Evolutionary conservation across 1,284 basidiomycete genomes (phyloP), one percentile per base, ranked within the genome.

Genomic region (Anthracocystis setariae): DNA sequence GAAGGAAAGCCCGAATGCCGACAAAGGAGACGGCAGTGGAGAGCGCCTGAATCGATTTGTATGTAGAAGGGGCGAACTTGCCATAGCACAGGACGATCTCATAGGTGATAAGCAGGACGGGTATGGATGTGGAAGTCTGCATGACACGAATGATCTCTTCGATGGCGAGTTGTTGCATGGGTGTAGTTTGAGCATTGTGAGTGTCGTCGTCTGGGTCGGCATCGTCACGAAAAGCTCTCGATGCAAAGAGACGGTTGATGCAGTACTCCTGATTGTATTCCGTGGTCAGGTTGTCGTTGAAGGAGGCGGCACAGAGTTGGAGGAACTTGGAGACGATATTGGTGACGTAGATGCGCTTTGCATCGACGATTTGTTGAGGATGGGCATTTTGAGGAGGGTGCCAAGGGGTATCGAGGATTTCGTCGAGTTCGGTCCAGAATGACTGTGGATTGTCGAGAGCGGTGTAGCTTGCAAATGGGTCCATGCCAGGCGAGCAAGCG

Each of bases 101-200:
- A 83, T 92, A 93, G 29, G 90, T 86, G 54, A 96, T 90, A 76
- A 92, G 89, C 65, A 92, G 89, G 15, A 87, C 86, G 77, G 94
- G 93, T 1, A 93, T 93, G 78, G 95, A 89, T n/a, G 92, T 94
- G 17, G 62, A 67, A 1, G 67, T 65, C 46, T 75, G 63, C 57
- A 75, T 64, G 46, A 76, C 58, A 15, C 58, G 58, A 25, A 71
- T 62, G n/a, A 52, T 68, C 32, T 68, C 60, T 42, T 73, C 74
- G 0, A 63, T 65, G 0, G 72, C 64, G 20, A 70, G 21, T 42
- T 69, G 73, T 17, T 64, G 62, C 70, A 67, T 68, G 38, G 59
- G 43, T n/a, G 64, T 39, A n/a, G 53, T 29, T n/a, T n/a, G n/a
- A n/a, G n/a, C n/a, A 29, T 29, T 12, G 29, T 5, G 20, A 8